These are phyloP conservation scores for Thuja plicata DNA, from an alignment of 83 land plant species.

Conservation along the genomic window DNA sequence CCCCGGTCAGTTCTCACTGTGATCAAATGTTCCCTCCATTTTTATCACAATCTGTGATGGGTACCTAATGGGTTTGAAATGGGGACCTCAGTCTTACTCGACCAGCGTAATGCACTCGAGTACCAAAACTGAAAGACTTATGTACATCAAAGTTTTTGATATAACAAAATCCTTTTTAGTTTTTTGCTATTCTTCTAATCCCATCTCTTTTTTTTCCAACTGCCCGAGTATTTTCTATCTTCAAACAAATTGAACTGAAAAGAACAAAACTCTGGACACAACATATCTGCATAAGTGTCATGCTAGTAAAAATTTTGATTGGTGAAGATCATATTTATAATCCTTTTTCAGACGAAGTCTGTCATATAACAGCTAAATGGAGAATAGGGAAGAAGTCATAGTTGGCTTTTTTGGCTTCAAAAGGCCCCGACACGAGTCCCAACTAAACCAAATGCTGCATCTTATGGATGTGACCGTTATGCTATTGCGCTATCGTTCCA, in stretches of 20 bases:
- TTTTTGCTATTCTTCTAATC: neutral
- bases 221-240: neutral
- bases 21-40: too few species aligned
- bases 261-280: neutral
- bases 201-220: neutral
- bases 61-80: too few species aligned
- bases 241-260: neutral
- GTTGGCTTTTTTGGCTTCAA: neutral
- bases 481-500: neutral
- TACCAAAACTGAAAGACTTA: too few species aligned
- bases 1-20: too few species aligned
- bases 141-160: too few species aligned
- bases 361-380: neutral
- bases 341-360: neutral
- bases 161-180: too few species aligned
- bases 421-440: neutral
- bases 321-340: neutral
- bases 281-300: neutral
- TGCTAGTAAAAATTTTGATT: neutral
- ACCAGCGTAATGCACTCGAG: too few species aligned
- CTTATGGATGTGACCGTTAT: neutral
- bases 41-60: too few species aligned
- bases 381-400: neutral
- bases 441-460: neutral
- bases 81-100: too few species aligned